A percentile compares a stretch with the other conserved stretches of the same genome.
Evolutionary conservation across 2,329 filamentous ascomycete species (phyloP).

Genomic region (Plectosphaerella plurivora): DNA sequence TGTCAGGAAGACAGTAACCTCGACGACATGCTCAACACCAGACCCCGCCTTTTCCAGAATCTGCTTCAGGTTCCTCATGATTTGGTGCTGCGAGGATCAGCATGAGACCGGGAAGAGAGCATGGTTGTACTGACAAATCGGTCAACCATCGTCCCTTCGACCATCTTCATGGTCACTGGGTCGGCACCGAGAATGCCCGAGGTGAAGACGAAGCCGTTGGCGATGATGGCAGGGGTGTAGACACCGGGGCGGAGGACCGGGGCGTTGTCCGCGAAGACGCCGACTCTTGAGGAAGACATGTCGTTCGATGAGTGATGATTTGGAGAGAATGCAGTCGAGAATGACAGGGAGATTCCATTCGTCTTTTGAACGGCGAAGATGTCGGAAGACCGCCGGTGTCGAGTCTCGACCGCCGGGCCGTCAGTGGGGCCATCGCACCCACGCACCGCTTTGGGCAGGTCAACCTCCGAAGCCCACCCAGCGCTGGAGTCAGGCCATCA

Average conservation of each 20-base stretch:
- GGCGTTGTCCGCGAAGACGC: constrained; percentile 33
- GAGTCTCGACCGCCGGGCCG: too few species aligned
- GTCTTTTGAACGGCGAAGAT: too few species aligned
- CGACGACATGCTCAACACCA: constrained; percentile 59
- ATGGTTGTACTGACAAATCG: background rate
- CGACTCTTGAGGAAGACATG: constrained; percentile 19
- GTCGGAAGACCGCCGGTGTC: too few species aligned
- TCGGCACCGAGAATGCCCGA: constrained; percentile 69
- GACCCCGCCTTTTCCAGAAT: constrained; percentile 66
- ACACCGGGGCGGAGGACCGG: constrained; percentile 32
- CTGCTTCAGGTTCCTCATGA: constrained; percentile 63
- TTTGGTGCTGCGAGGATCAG: constrained; percentile 38
- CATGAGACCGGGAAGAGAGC: background rate
- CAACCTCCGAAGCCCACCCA: too few species aligned
- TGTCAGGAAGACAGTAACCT: constrained; percentile 67
- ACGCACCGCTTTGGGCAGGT: too few species aligned
- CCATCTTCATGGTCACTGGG: constrained; percentile 49
- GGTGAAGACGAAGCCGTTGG: constrained; percentile 64
- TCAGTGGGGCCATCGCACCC: too few species aligned
- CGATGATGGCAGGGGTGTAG: constrained; percentile 56
- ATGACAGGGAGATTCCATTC: too few species aligned
- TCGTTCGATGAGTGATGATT: too few species aligned
- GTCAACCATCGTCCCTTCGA: constrained; percentile 39
- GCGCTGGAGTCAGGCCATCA: too few species aligned
- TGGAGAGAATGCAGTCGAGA: too few species aligned